A percentile compares a stretch with the other conserved stretches of the same genome.
Conservation (phyloP, 805 yeast genomes). For the Saccharomycodes ludwigii region DNA sequence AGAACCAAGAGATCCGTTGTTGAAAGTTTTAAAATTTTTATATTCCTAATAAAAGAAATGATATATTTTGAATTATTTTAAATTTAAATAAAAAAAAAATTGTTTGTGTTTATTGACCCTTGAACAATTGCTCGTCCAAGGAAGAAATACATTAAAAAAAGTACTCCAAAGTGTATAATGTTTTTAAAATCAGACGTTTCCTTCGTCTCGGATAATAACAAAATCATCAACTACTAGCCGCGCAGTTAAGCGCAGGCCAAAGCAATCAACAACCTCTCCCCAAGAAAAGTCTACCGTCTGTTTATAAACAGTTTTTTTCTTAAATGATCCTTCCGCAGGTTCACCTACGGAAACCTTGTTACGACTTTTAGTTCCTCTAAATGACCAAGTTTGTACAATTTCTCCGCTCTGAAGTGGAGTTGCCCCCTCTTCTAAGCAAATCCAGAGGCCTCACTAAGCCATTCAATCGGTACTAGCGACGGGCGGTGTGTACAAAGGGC, state of each 20-base stretch:
- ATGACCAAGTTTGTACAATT: slow-evolving; percentile 32
- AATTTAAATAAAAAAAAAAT: slow-evolving; percentile 8
- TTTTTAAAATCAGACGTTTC: too few species aligned
- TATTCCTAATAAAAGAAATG: slow-evolving; percentile 12
- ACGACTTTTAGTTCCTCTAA: slow-evolving; percentile 34
- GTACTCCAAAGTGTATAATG: slow-evolving; percentile 15
- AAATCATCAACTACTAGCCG: slow-evolving; percentile 10
- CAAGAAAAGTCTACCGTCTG: slow-evolving; percentile 3
- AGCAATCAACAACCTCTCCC: slow-evolving; percentile 1
- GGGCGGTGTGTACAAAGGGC: slow-evolving; percentile 33
- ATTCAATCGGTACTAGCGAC: slow-evolving; percentile 35
- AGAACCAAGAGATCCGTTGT: slow-evolving; percentile 33
- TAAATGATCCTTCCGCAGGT: slow-evolving; percentile 29
- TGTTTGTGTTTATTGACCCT: slow-evolving; percentile 13
- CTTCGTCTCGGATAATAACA: neutral
- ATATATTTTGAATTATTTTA: slow-evolving; percentile 10
- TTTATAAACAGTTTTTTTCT: slow-evolving; percentile 12
- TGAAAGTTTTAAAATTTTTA: slow-evolving; percentile 26
- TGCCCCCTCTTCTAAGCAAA: slow-evolving; percentile 26
- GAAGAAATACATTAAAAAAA: slow-evolving; percentile 10
- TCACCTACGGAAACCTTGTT: slow-evolving; percentile 33
- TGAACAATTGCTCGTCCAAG: slow-evolving; percentile 9
- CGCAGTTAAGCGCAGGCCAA: slow-evolving; percentile 22
- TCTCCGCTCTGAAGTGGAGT: slow-evolving; percentile 26
- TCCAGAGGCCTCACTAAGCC: slow-evolving; percentile 32